Evolutionary conservation across 345 rosid genomes (phyloP), one percentile per base, ranked within the genome.

Genomic region (Euphorbia pulcherrima): DNA sequence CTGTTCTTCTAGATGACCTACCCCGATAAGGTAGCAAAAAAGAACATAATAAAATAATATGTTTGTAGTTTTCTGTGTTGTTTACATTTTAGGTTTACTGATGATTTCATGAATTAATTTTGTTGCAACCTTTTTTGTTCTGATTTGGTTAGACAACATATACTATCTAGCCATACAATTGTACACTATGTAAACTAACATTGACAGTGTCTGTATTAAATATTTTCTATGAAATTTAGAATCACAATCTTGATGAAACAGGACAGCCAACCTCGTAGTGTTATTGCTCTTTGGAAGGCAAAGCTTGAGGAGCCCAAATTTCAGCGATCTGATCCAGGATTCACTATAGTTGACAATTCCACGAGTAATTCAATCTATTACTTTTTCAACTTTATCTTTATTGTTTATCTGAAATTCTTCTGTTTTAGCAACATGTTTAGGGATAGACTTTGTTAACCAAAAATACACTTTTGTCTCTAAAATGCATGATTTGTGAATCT

Each of bases 261-360:
- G 85, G 85, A 82, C 68, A 16, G 75, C 18, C 82, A 72, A 61
- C 83, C 87, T 57, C 77, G 77, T 28, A 57, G 71, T 5, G 52
- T 75, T 27, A 75, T 84, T 71, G 66, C 76, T 59, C 81, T 84
- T 58, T 81, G 82, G 76, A 81, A 81, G 62, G 83, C 83, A 47
- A 75, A 81, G 62, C 65, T 84, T 77, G 85, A 81, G 68, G 87
- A 75, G 61, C 82, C 81, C 69, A 81, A 79, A 64, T 79, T 81
- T 60, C 72, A 74, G 29, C 71, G 75, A 27, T 30, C 81, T 2
- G 81, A 81, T 75, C 79, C 85, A 26, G 58, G 55, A 24, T 58
- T 83, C 60, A 37, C 53, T 62, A 70, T 79, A 67, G 52, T 68
- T 60, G 82, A 83, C 67, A 78, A 76, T 67, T 62, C 80, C 12